Evolutionary conservation across 345 rosid species (phyloP), one percentile per base, ranked within the genome.

Genomic region (Euclidium syriacum): DNA sequence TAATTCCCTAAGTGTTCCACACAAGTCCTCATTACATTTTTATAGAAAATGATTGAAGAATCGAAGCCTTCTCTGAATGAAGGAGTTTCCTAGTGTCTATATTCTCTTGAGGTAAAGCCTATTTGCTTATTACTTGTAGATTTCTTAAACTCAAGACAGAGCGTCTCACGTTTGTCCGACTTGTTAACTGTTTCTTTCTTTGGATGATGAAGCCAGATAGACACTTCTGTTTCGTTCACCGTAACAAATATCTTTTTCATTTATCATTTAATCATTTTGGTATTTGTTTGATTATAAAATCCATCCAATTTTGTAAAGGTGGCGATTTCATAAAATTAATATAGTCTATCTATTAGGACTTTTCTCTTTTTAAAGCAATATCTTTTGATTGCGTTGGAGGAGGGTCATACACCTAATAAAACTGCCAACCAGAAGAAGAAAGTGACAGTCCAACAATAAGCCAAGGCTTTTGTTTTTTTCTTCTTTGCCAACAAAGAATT

Each of bases 401-500:
- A 29, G 46, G 0, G 24, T 6, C 41, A 19, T 48, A 43, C 57
- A 23, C 10, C 33, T n/a, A 43, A 53, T 43, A 16, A n/a, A 63
- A 34, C 54, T 65, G 22, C 36, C 36, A 20, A 48, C 51, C 17
- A 67, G 17, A 48, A 41, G 11, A 39, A 30, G 60, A 59, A 59
- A 68, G 58, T 39, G 65, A 66, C 53, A 41, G 16, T 39, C 7
- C 60, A 58, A 58, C 66, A 30, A 58, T 14, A 22, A 40, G 20
- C 41, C 4, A 16, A 33, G 10, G 23, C 23, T 25, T 18, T 32
- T 17, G 23, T 9, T 64, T 51, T 35, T 51, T 43, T 64, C 9
- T 6, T 27, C 10, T 29, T 22, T 48, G 4, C 16, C 33, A 7
- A 36, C 42, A 48, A n/a, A 23, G 6, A 33, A 23, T 50, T 20